phyloP scores from a whole-genome alignment of 2,329 filamentous ascomycete species.

The Calonectria leucothoes region DNA sequence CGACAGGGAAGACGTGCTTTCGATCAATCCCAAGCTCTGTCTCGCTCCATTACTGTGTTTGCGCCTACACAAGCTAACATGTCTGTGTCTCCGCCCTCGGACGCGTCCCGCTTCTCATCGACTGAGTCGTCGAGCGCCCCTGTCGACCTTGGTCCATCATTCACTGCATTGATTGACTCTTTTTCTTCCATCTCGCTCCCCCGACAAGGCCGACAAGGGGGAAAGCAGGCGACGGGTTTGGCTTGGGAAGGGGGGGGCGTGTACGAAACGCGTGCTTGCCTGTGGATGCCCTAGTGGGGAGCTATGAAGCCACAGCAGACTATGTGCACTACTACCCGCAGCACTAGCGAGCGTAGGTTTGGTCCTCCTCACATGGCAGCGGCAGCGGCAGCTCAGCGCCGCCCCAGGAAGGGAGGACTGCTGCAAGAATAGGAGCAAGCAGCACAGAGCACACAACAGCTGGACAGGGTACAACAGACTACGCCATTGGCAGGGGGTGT shows the following conservation, averaged over 20 bases:
- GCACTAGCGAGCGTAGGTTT: constrained; percentile 6
- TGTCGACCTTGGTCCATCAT: background rate
- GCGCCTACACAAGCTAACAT: background rate
- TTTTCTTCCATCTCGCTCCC: background rate
- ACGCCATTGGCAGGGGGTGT: background rate
- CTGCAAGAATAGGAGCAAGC: background rate
- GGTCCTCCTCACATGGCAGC: background rate
- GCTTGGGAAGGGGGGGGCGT: constrained; percentile 12
- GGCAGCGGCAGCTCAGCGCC: background rate
- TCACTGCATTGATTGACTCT: background rate
- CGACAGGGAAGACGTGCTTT: background rate
- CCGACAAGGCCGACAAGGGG: background rate
- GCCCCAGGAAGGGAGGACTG: background rate
- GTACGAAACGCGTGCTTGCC: background rate
- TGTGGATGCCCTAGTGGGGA: constrained; percentile 19
- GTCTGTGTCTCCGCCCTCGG: background rate
- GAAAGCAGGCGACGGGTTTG: background rate
- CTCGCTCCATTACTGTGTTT: background rate
- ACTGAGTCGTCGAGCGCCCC: background rate
- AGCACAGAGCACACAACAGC: background rate
- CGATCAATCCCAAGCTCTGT: background rate
- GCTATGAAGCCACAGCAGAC: constrained; percentile 12
- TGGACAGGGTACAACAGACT: background rate
- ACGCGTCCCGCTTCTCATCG: background rate
- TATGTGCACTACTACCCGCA: constrained; percentile 8